Conservation (phyloP, 805 yeast genomes). For the Sungouiozyma ichnusensis region DNA sequence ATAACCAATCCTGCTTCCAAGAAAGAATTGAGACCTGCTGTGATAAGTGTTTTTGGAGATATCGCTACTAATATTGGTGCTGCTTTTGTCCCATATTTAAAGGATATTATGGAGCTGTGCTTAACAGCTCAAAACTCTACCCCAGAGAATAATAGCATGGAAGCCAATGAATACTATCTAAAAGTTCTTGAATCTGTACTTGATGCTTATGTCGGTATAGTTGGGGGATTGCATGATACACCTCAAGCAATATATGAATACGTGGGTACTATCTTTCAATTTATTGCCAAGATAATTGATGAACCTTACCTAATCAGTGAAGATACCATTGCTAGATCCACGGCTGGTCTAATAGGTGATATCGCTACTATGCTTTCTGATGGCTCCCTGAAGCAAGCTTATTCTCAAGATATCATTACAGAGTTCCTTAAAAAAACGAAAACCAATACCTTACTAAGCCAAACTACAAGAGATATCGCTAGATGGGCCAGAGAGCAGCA, state of each 20-base stretch:
- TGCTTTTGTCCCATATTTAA: constrained; percentile 64
- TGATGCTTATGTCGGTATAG: constrained; percentile 92
- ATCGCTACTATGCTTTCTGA: constrained; percentile 75
- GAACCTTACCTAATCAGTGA: constrained; percentile 51
- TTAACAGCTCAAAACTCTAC: constrained; percentile 50
- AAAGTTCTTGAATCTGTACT: constrained; percentile 77
- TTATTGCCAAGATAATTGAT: constrained; percentile 47
- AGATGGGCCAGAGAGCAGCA: constrained; percentile 89
- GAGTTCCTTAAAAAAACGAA: constrained; percentile 68
- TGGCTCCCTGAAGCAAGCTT: constrained; percentile 61
- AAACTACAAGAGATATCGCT: constrained; percentile 78
- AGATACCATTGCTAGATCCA: constrained; percentile 69
- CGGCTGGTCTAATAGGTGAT: constrained; percentile 89
- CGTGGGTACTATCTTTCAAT: constrained; percentile 58
- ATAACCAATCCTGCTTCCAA: constrained; percentile 58
- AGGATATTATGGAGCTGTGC: constrained; percentile 71
- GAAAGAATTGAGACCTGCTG: constrained; percentile 76
- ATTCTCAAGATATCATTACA: constrained; percentile 67
- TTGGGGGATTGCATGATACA: constrained; percentile 70
- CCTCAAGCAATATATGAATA: constrained; percentile 59
- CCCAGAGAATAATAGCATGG: constrained; percentile 59
- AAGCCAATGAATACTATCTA: constrained; percentile 64
- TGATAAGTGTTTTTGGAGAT: constrained; percentile 91
- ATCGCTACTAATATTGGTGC: constrained; percentile 81
- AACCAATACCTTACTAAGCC: constrained; percentile 47